Percentiles rank a stretch among this genome's conserved stretches.
phyloP scores from a whole-genome alignment of 2,329 filamentous ascomycete genomes.

The Apiospora malaysiana region DNA sequence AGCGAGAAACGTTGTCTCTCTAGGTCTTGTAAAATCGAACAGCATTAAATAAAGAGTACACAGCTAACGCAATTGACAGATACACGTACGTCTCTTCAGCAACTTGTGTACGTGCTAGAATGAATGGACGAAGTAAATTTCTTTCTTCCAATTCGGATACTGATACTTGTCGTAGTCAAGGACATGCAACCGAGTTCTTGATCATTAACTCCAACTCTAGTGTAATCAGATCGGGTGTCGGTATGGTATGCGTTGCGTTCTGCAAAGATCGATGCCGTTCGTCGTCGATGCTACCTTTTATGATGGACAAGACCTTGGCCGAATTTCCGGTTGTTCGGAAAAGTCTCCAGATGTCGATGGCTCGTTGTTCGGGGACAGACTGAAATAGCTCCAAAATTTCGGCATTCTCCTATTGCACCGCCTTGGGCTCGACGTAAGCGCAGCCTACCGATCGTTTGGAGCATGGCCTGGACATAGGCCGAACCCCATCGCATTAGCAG shows the following conservation, averaged over 20 bases:
- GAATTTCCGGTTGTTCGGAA: background rate
- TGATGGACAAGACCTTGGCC: background rate
- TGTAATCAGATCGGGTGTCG: background rate
- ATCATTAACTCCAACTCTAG: background rate
- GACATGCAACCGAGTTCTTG: background rate
- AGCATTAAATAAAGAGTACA: background rate
- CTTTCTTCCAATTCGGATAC: background rate
- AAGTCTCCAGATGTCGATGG: background rate
- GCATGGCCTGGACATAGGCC: background rate
- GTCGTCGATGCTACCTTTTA: background rate
- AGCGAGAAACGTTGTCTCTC: background rate
- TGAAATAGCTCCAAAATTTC: background rate
- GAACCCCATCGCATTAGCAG: constrained; percentile 5
- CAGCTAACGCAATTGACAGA: background rate
- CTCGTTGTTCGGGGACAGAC: background rate
- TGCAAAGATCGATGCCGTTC: background rate
- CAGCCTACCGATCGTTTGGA: background rate
- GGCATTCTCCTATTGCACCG: background rate
- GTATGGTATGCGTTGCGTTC: background rate
- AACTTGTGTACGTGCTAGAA: background rate
- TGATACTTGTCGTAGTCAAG: background rate
- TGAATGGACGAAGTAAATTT: constrained; percentile 2
- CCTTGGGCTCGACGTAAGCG: background rate
- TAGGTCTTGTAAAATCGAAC: background rate
- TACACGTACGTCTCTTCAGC: background rate